Evolutionary conservation across 495 filamentous ascomycete genomes (phyloP).

Genomic region (Thermothielavioides terrestris): DNA sequence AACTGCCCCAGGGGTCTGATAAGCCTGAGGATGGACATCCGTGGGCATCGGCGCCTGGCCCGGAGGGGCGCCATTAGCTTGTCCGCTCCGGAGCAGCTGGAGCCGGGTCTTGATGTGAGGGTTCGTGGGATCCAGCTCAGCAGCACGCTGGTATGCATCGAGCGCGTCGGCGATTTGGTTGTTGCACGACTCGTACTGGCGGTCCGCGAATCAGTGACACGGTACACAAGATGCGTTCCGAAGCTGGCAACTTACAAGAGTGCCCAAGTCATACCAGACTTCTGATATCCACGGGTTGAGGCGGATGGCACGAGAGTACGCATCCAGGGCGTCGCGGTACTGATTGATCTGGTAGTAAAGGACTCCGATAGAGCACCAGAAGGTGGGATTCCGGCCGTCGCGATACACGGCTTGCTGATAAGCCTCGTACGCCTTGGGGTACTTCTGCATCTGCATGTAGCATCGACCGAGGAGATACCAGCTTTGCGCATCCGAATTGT

Average conservation of each 20-base stretch:
- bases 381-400: slow-evolving; percentile 95
- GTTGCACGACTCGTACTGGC: slow-evolving; percentile 93
- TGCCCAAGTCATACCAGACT: slow-evolving; percentile 98
- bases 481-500: slow-evolving; percentile 91
- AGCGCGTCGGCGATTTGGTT: slow-evolving; percentile 96
- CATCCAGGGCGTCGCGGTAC: slow-evolving; percentile 96
- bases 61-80: slow-evolving; percentile 59
- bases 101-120: slow-evolving; percentile 94
- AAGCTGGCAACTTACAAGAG: slow-evolving; percentile 58
- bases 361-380: slow-evolving; percentile 99
- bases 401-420: slow-evolving; percentile 99
- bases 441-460: slow-evolving; percentile 99
- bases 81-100: slow-evolving; percentile 73
- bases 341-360: slow-evolving; percentile 99
- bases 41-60: slow-evolving; percentile 40
- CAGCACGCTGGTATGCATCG: slow-evolving; percentile 90
- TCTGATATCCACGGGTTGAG: slow-evolving; percentile 98
- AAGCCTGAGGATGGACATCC: slow-evolving; percentile 64
- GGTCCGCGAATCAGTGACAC: slow-evolving; percentile 13
- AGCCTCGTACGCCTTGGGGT: slow-evolving; percentile 97
- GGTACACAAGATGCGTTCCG: not conserved
- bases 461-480: slow-evolving; percentile 97
- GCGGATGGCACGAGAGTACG: slow-evolving; percentile 95
- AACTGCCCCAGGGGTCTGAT: slow-evolving; percentile 60
- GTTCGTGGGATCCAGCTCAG: slow-evolving; percentile 86